These are phyloP conservation scores for Penicillium psychrosexuale DNA, from an alignment of 2,329 filamentous ascomycete species.

Conservation along the genomic window DNA sequence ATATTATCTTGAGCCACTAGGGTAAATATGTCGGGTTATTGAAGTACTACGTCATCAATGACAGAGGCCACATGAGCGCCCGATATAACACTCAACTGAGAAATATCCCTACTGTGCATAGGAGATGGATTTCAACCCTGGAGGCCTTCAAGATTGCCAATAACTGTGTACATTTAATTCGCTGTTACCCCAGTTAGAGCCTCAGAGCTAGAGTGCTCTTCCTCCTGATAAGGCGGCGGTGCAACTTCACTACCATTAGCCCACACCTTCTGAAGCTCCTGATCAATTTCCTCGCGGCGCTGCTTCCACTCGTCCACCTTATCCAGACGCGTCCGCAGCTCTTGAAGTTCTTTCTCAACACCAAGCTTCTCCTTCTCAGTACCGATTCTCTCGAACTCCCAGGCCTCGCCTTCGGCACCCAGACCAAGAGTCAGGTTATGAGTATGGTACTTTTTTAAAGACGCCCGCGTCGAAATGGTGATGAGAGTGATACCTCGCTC, in stretches of 20 bases:
- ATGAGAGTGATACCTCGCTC: slow-evolving; percentile 91
- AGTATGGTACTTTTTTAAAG: slow-evolving; percentile 91
- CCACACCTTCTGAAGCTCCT: slow-evolving; percentile 68
- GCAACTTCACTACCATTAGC: slow-evolving; percentile 45
- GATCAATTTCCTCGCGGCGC: slow-evolving; percentile 75
- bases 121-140: not conserved
- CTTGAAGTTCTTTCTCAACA: slow-evolving; percentile 84
- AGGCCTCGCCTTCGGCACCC: slow-evolving; percentile 77
- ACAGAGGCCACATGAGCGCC: not conserved
- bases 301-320: slow-evolving; percentile 82
- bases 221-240: slow-evolving; percentile 36
- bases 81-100: not conserved
- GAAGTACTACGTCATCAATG: not conserved
- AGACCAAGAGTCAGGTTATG: slow-evolving; percentile 83
- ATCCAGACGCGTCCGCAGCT: slow-evolving; percentile 73
- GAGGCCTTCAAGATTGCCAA: not conserved
- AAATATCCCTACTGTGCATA: not conserved
- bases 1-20: not conserved
- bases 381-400: slow-evolving; percentile 91
- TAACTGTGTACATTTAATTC: slow-evolving; percentile 1
- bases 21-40: not conserved
- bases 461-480: slow-evolving; percentile 91
- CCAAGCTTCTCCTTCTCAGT: slow-evolving; percentile 90
- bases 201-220: slow-evolving; percentile 7
- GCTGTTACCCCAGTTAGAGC: slow-evolving; percentile 4